A percentile compares a stretch with the other conserved stretches of the same genome.
Conservation (phyloP, 371 early-diverging fungal species). For the Dichotomocladium elegans region DNA sequence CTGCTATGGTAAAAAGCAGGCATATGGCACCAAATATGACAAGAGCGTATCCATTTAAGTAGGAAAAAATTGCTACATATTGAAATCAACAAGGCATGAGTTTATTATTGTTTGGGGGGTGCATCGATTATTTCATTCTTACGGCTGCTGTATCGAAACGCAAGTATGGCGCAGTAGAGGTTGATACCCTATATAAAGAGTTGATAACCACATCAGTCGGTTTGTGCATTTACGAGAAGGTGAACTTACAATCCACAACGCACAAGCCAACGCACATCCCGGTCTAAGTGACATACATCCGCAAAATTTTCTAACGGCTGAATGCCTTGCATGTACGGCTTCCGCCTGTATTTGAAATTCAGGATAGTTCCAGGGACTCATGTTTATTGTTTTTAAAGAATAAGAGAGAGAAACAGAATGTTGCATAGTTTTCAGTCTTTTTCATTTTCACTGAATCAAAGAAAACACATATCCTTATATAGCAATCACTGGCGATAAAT, state of each 20-base stretch:
- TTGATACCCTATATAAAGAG: constrained; percentile 6
- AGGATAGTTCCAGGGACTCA: no score
- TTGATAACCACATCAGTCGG: no score
- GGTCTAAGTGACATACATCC: constrained; percentile 26
- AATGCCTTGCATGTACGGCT: constrained; percentile 12
- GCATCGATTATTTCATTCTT: neutral
- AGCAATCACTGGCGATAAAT: no score
- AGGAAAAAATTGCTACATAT: neutral
- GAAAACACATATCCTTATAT: neutral
- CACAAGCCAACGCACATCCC: constrained; percentile 13
- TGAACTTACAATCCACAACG: constrained; percentile 14
- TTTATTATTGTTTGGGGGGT: neutral
- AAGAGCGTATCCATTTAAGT: constrained; percentile 5
- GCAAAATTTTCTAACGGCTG: constrained; percentile 22
- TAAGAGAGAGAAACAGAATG: no score
- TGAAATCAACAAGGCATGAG: neutral
- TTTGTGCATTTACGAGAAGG: neutral
- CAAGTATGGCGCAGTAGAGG: constrained; percentile 14
- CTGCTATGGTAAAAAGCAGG: constrained; percentile 24
- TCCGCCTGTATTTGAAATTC: neutral
- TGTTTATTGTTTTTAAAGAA: no score
- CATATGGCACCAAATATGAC: constrained; percentile 29
- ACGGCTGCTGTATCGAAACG: constrained; percentile 20
- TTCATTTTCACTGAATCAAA: no score
- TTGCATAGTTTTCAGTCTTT: no score